Percentiles rank a stretch among this genome's conserved stretches.
Evolutionary conservation across 2,329 filamentous ascomycete species (phyloP).

Genomic region (Ophiostoma pallidulum): DNA sequence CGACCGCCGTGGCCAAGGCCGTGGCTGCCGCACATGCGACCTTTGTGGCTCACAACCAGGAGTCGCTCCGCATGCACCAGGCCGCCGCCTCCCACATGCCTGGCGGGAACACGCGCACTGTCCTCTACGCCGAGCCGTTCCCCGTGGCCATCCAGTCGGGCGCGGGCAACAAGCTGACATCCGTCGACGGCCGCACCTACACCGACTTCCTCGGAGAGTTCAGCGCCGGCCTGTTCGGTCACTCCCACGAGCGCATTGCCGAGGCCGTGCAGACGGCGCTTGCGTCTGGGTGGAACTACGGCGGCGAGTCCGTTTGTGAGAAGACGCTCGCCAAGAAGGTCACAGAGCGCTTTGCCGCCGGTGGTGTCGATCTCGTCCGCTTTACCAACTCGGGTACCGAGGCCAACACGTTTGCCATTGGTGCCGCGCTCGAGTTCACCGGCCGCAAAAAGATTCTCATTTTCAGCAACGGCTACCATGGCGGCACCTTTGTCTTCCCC

Average conservation of each 20-base stretch:
- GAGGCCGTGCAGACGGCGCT: conserved; percentile 5
- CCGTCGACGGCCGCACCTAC: conserved; percentile 27
- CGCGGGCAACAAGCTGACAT: conserved; percentile 20
- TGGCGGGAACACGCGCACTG: conserved; percentile 36
- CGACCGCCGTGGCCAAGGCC: conserved; percentile 1
- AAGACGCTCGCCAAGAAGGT: conserved; percentile 39
- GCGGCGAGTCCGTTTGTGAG: conserved; percentile 42
- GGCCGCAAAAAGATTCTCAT: conserved; percentile 40
- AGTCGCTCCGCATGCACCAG: conserved; percentile 10
- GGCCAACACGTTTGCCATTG: conserved; percentile 48
- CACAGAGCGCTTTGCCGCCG: conserved; percentile 36
- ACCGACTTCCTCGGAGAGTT: conserved; percentile 31
- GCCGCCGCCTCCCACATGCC: conserved; percentile 13
- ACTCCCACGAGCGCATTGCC: conserved; percentile 1
- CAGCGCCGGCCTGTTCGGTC: conserved; percentile 54
- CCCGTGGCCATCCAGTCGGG: conserved; percentile 25
- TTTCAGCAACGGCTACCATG: conserved; percentile 42
- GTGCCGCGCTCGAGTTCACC: conserved; percentile 37
- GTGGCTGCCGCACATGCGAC: conserved; percentile 10
- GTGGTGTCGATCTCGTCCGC: conserved; percentile 40
- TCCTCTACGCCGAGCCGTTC: conserved; percentile 30
- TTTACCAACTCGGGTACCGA: conserved; percentile 59
- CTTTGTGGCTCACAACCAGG: conserved; percentile 8
- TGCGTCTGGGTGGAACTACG: conserved; percentile 40
- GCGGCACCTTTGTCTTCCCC: conserved; percentile 31